phyloP scores from a whole-genome alignment of 371 early-diverging fungal genomes.

The Mucor ambiguus region DNA sequence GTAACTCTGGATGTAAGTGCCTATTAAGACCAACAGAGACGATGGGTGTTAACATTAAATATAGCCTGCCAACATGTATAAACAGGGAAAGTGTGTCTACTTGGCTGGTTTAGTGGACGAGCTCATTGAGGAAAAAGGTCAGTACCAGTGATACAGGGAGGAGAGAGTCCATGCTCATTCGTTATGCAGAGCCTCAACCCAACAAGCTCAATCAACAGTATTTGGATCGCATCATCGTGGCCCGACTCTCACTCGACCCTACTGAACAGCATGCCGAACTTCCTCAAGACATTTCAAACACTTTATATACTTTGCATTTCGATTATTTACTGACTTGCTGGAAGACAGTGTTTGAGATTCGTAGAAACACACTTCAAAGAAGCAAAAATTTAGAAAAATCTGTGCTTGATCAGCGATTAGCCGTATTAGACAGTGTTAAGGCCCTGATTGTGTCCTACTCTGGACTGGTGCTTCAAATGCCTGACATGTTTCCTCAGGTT shows the following conservation, averaged over 20 bases:
- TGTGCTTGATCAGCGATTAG: slow-evolving; percentile 60
- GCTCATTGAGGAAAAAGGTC: slow-evolving; percentile 45
- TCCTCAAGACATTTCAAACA: slow-evolving; percentile 45
- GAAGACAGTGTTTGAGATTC: slow-evolving; percentile 65
- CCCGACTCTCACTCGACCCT: slow-evolving; percentile 73
- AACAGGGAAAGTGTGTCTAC: slow-evolving; percentile 45
- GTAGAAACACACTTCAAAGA: slow-evolving; percentile 46
- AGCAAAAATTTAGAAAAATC: slow-evolving; percentile 60
- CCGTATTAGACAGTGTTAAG: slow-evolving; percentile 56
- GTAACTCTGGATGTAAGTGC: slow-evolving; percentile 78
- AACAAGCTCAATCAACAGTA: slow-evolving; percentile 51
- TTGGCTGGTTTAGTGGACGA: slow-evolving; percentile 38
- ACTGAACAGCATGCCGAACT: slow-evolving; percentile 43
- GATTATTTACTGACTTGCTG: slow-evolving; percentile 83
- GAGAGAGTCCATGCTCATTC: background rate
- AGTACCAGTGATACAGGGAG: background rate
- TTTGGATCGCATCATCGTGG: slow-evolving; percentile 78
- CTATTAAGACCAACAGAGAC: background rate
- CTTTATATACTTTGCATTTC: slow-evolving; percentile 56
- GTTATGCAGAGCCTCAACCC: slow-evolving; percentile 37
- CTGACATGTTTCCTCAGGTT: slow-evolving; percentile 87
- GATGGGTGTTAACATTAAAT: background rate
- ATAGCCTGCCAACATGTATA: slow-evolving; percentile 32
- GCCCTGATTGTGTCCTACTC: slow-evolving; percentile 79
- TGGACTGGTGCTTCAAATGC: slow-evolving; percentile 82